These are phyloP conservation scores for Onygenales sp. DNA, from an alignment of 2,329 filamentous ascomycete genomes.

Conservation along the genomic window DNA sequence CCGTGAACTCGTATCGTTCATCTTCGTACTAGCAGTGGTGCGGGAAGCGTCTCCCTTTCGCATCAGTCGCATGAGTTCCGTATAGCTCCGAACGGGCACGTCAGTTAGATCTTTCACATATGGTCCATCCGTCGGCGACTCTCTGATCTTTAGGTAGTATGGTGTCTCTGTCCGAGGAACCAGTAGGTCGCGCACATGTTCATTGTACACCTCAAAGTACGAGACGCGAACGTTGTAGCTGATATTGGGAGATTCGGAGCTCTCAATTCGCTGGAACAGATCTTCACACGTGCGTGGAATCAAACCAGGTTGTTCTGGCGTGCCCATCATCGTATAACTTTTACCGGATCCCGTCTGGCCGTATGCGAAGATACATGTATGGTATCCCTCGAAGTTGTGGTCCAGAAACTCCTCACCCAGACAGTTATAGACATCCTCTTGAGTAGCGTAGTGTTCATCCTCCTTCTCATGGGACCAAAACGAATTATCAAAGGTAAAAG, in stretches of 20 bases:
- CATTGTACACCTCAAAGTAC: slow-evolving; percentile 99
- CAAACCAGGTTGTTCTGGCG: slow-evolving; percentile 70
- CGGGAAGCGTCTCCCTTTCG: slow-evolving; percentile 77
- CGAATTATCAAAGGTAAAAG: slow-evolving; percentile 92
- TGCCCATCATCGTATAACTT: slow-evolving; percentile 97
- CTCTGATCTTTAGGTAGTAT: slow-evolving; percentile 92
- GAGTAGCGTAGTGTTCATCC: slow-evolving; percentile 79
- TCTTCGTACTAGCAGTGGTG: slow-evolving; percentile 89
- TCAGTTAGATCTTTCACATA: slow-evolving; percentile 97
- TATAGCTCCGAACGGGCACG: slow-evolving; percentile 75
- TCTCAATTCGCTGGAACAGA: slow-evolving; percentile 85
- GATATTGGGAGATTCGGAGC: slow-evolving; percentile 76
- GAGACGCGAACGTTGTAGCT: slow-evolving; percentile 96
- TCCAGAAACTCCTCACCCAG: slow-evolving; percentile 95
- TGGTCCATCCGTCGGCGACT: slow-evolving; percentile 87
- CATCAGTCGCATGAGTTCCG: slow-evolving; percentile 86
- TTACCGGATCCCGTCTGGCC: slow-evolving; percentile 97
- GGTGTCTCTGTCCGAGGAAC: slow-evolving; percentile 70
- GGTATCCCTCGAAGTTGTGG: slow-evolving; percentile 98
- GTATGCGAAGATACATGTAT: slow-evolving; percentile 98
- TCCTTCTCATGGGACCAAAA: slow-evolving; percentile 86
- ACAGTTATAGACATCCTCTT: slow-evolving; percentile 88
- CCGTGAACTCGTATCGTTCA: slow-evolving; percentile 97
- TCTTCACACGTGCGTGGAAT: slow-evolving; percentile 95
- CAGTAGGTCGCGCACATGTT: slow-evolving; percentile 90